phyloP scores from a whole-genome alignment of 1,284 basidiomycete genomes.

The Gymnopus androsaceus region DNA sequence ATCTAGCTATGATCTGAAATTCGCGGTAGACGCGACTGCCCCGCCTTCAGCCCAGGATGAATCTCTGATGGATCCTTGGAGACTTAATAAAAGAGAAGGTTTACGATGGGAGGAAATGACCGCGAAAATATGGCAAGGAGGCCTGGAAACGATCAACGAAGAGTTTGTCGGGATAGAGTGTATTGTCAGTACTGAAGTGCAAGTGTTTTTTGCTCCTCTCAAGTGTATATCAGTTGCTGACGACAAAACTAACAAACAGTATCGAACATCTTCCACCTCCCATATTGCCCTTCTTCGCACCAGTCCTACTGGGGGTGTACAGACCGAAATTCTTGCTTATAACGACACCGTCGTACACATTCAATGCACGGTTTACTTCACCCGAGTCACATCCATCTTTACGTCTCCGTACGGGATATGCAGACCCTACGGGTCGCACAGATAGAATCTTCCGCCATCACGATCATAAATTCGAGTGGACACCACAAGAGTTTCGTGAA shows the following conservation, averaged over 20 bases:
- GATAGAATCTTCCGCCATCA: constrained; percentile 73
- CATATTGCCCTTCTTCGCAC: constrained; percentile 77
- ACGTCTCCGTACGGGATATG: constrained; percentile 53
- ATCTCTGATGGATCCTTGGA: constrained; percentile 13
- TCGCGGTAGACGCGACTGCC: constrained; percentile 49
- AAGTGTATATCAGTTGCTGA: constrained; percentile 9
- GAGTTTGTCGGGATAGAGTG: constrained; percentile 78
- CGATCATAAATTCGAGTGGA: constrained; percentile 97
- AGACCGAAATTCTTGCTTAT: constrained; percentile 79
- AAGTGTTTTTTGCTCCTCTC: too few relatives aligned
- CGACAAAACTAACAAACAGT: constrained; percentile 36
- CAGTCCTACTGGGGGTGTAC: constrained; percentile 82
- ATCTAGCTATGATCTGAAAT: constrained; percentile 48
- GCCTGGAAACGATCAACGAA: constrained; percentile 75
- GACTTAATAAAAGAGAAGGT: constrained; percentile 17
- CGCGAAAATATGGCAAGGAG: constrained; percentile 82
- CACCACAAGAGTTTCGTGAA: constrained; percentile 69
- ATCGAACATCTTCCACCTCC: constrained; percentile 85
- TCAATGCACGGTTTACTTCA: constrained; percentile 83
- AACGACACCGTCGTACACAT: constrained; percentile 89
- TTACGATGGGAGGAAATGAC: constrained; percentile 76
- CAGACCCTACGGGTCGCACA: constrained; percentile 78
- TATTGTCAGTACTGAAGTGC: constrained; percentile 88
- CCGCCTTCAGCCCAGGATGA: constrained; percentile 25
- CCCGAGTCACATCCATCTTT: constrained; percentile 49